Evolutionary conservation across 495 filamentous ascomycete species (phyloP).

Genomic region (Penicillium verhagenii): DNA sequence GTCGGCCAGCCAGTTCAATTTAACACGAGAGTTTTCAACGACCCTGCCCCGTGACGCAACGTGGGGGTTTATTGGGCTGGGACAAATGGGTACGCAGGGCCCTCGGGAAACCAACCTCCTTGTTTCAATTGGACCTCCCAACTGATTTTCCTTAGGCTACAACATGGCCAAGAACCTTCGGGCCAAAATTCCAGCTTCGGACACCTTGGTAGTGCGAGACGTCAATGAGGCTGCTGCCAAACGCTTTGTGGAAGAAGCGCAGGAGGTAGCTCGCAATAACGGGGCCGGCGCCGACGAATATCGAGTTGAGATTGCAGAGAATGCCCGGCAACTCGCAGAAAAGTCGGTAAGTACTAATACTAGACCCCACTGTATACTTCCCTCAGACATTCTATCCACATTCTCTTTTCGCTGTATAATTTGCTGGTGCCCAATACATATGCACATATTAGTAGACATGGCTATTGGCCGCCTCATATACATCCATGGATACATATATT

Average conservation of each 20-base stretch:
- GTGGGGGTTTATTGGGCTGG: constrained; percentile 84
- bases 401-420: no score
- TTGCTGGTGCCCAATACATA: neutral
- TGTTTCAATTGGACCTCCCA: constrained; percentile 2
- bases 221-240: constrained; percentile 62
- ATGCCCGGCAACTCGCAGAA: constrained; percentile 62
- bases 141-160: constrained; percentile 52
- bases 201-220: constrained; percentile 71
- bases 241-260: constrained; percentile 61
- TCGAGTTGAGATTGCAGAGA: constrained; percentile 56
- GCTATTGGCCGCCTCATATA: no score
- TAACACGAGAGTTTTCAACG: constrained; percentile 53
- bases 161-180: constrained; percentile 89
- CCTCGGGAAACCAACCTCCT: neutral
- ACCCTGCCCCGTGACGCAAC: constrained; percentile 55
- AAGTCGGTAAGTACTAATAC: constrained; percentile 68
- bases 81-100: constrained; percentile 74
- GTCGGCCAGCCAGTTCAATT: constrained; percentile 9
- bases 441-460: no score
- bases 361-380: no score
- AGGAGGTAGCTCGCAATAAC: constrained; percentile 32
- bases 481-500: no score
- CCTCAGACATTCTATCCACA: no score
- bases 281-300: constrained; percentile 36
- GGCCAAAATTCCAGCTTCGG: constrained; percentile 66